These are phyloP conservation scores for Inga oerstediana DNA, from an alignment of 306 rosid genomes.

Conservation along the genomic window DNA sequence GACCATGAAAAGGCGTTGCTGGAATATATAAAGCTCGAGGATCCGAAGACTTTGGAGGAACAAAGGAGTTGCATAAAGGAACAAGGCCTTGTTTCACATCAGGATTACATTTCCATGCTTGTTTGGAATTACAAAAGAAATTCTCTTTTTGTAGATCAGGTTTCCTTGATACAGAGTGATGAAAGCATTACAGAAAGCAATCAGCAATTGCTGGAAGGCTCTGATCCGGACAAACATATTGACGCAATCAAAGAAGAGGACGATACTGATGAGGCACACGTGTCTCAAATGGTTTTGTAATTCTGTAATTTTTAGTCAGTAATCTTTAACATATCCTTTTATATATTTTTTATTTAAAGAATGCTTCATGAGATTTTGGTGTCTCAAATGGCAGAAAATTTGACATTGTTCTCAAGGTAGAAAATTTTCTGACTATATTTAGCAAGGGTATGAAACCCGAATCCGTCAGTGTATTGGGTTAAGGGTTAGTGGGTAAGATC, in stretches of 20 bases:
- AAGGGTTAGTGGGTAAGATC: no score
- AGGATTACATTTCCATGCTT: slow-evolving; percentile 93
- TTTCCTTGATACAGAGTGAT: slow-evolving; percentile 42
- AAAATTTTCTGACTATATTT: not conserved
- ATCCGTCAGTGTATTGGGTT: no score
- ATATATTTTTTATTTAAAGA: not conserved
- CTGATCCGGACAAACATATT: slow-evolving; percentile 48
- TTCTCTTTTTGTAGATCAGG: slow-evolving; percentile 56
- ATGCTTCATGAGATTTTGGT: slow-evolving; percentile 3
- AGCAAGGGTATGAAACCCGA: no score
- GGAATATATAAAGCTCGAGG: slow-evolving; percentile 78
- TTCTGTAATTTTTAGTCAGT: slow-evolving; percentile 26
- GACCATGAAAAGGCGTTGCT: slow-evolving; percentile 84
- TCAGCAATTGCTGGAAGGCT: slow-evolving; percentile 45
- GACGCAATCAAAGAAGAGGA: slow-evolving; percentile 41
- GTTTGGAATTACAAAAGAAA: slow-evolving; percentile 96
- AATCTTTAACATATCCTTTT: not conserved
- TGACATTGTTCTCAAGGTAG: not conserved
- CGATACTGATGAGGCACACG: slow-evolving; percentile 43
- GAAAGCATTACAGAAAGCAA: slow-evolving; percentile 31
- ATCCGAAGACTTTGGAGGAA: slow-evolving; percentile 79
- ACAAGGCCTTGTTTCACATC: slow-evolving; percentile 88
- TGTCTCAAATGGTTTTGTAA: slow-evolving; percentile 42
- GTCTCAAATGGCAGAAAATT: not conserved
- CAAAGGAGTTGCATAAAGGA: slow-evolving; percentile 63